phyloP scores from a whole-genome alignment of 2,329 filamentous ascomycete species.

The Ophiostoma triangulosporum region DNA sequence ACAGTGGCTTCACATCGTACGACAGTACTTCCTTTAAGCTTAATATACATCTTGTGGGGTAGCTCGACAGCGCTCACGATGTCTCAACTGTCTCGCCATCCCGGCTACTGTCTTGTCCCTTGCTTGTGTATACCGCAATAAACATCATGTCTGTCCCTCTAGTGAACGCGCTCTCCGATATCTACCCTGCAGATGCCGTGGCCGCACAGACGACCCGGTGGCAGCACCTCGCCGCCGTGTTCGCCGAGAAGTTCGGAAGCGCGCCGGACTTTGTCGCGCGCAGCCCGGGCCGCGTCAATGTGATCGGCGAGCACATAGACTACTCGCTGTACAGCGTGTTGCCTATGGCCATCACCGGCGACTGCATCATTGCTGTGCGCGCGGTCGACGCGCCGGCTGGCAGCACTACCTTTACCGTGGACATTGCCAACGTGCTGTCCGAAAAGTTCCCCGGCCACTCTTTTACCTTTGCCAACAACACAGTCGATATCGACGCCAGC shows the following conservation, averaged over 20 bases:
- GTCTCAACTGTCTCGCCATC: too few relatives aligned
- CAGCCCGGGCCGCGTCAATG: conserved; percentile 89
- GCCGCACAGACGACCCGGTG: conserved; percentile 58
- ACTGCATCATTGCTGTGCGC: conserved; percentile 74
- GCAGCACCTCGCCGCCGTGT: conserved; percentile 57
- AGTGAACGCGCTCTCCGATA: conserved; percentile 60
- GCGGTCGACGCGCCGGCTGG: conserved; percentile 9
- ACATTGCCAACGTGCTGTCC: conserved; percentile 66
- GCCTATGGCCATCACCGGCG: conserved; percentile 87
- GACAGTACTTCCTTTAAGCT: too few relatives aligned
- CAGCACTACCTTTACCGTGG: conserved; percentile 45
- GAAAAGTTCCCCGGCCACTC: conserved; percentile 62
- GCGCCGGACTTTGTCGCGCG: conserved; percentile 70
- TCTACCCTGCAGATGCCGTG: conserved; percentile 67
- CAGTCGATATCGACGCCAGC: conserved; percentile 66
- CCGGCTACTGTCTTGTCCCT: background rate
- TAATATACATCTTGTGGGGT: too few relatives aligned
- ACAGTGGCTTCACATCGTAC: too few relatives aligned
- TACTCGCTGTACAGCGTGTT: conserved; percentile 94
- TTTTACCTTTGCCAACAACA: conserved; percentile 53
- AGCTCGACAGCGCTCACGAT: background rate
- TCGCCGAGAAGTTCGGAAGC: conserved; percentile 56
- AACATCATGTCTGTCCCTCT: conserved; percentile 52
- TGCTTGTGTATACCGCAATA: background rate
- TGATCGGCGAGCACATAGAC: conserved; percentile 98